Evolutionary conservation across 2,329 filamentous ascomycete genomes (phyloP).

Genomic region (Cordyceps fumosorosea): DNA sequence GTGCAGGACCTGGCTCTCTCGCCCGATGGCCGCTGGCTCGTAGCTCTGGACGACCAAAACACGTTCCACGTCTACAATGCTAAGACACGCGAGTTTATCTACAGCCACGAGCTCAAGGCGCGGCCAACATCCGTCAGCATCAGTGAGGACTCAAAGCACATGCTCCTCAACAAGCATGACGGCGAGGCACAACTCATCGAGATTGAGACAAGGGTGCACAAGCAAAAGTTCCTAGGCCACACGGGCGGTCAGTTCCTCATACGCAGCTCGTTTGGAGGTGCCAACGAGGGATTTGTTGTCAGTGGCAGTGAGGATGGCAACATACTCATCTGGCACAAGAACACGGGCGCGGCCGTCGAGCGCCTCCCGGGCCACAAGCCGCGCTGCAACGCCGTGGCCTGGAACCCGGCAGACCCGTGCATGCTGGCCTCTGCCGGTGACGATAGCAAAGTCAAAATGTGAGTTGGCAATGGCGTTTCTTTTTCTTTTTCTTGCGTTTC

Average conservation of each 20-base stretch:
- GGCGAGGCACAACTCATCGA: slow-evolving; percentile 75
- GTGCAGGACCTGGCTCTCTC: slow-evolving; percentile 84
- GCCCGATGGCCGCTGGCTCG: slow-evolving; percentile 69
- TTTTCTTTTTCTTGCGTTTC: not conserved
- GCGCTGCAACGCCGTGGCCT: slow-evolving; percentile 80
- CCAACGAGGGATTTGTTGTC: slow-evolving; percentile 83
- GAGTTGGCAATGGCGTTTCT: slow-evolving; percentile 29
- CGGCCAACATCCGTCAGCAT: slow-evolving; percentile 75
- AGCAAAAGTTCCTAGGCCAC: slow-evolving; percentile 71
- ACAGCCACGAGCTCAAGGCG: slow-evolving; percentile 58
- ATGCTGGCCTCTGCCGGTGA: slow-evolving; percentile 92
- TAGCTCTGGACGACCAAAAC: slow-evolving; percentile 65
- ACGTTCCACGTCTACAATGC: slow-evolving; percentile 80
- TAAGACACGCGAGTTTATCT: slow-evolving; percentile 64
- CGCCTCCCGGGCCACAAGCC: slow-evolving; percentile 66
- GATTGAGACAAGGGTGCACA: slow-evolving; percentile 62
- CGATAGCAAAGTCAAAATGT: slow-evolving; percentile 81
- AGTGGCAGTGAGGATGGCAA: slow-evolving; percentile 78
- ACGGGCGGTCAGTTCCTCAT: slow-evolving; percentile 73
- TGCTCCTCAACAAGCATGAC: slow-evolving; percentile 77
- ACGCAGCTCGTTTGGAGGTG: slow-evolving; percentile 77
- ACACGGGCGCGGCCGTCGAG: slow-evolving; percentile 68
- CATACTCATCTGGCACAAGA: slow-evolving; percentile 88
- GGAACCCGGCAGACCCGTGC: slow-evolving; percentile 76
- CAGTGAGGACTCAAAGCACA: slow-evolving; percentile 69